Base-by-base conservation (phyloP, 2,329 filamentous ascomycete species). In the Fusarium aywerte region DNA sequence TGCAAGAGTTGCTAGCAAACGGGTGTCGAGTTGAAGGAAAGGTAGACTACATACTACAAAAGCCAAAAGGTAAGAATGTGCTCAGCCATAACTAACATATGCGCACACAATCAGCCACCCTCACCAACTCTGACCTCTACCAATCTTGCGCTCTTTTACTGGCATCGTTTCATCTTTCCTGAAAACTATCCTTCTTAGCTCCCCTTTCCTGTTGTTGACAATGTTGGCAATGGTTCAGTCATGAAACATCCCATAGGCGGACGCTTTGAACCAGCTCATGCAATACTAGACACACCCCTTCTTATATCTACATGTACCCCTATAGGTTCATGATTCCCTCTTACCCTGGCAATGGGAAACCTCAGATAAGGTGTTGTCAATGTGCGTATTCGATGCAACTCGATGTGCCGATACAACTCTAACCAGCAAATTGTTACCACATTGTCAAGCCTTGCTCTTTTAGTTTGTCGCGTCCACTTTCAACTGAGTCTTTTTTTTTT, bases 321-420 rank as follows among this genome's bases (percentile, higher is more conserved):
- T 32, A 40, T 53, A 45, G 59, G 38, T 57, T 42, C 35, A 42
- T 38, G 23, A 32, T 38, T 42, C 23, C 23, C 39, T 42, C 27
- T 42, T 42, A 27, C 48, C 23, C 35, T 48, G n/a, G 27, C 48
- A 38, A 18, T 7, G 15, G 45, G 33, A 36, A 36, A 49, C 63
- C 58, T 67, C 59, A 72, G 69, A 72, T 72, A 72, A 72, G 69
- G 57, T 62, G 54, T 65, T 61, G 60, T 42, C 57, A 59, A 63
- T 40, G 57, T 64, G 39, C 36, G 31, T 58, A 65, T 56, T 70
- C 48, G 44, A 65, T 62, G 47, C 23, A 50, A 65, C 61, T 49
- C 16, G 48, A 65, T 53, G 38, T 69, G 61, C 64, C 65, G 67
- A 67, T 58, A 64, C 62, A 72, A 69, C 69, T 72, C 57, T 65